Evolutionary conservation across 495 filamentous ascomycete genomes (phyloP).

Genomic region (Penicillium canariense): DNA sequence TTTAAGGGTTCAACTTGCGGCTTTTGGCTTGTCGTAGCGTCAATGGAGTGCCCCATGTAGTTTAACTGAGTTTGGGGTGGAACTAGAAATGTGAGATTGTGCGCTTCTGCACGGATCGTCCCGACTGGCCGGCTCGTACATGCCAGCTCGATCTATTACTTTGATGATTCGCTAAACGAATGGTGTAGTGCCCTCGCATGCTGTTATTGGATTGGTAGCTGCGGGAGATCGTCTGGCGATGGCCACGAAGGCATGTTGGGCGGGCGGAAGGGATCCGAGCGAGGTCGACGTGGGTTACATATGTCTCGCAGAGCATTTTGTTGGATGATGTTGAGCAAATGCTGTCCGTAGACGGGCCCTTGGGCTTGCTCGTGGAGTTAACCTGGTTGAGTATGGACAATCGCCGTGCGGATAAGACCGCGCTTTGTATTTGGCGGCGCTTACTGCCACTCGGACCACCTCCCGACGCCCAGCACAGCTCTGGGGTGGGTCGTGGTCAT

Average conservation of each 20-base stretch:
- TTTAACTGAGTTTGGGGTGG: not conserved
- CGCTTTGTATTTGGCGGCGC: not conserved
- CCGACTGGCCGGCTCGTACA: not conserved
- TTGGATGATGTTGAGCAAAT: not conserved
- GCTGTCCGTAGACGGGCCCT: not conserved
- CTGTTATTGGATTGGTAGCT: too few relatives aligned
- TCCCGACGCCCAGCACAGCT: not conserved
- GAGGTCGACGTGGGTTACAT: not conserved
- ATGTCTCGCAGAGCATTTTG: not conserved
- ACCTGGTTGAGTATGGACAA: conserved; percentile 17
- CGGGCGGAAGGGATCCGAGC: too few relatives aligned
- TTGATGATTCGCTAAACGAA: too few relatives aligned
- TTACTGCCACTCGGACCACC: not conserved
- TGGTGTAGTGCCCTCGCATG: too few relatives aligned
- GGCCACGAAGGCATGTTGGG: too few relatives aligned
- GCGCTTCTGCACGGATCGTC: not conserved
- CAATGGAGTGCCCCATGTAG: not conserved
- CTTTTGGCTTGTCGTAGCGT: too few relatives aligned
- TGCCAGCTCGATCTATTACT: not conserved
- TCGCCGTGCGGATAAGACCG: not conserved
- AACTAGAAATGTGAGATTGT: not conserved
- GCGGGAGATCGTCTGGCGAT: too few relatives aligned
- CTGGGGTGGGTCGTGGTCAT: not conserved
- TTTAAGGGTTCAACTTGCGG: too few relatives aligned
- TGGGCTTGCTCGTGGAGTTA: conserved; percentile 16